Percentiles rank a stretch among this genome's conserved stretches.
Evolutionary conservation across 371 early-diverging fungal genomes (phyloP).

Genomic region (Mucor indicus): DNA sequence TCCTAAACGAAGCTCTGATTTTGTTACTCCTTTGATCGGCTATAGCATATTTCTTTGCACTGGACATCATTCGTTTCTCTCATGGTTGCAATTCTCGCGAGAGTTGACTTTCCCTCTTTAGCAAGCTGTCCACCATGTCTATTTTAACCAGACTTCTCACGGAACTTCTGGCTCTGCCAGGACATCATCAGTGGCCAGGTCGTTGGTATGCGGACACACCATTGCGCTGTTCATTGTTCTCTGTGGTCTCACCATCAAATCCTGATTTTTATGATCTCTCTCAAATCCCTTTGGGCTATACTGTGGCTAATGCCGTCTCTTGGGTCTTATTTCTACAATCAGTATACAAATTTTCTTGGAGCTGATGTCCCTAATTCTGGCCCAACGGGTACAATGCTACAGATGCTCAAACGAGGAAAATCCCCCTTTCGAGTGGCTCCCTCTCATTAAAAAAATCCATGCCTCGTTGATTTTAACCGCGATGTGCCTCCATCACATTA

Average conservation of each 20-base stretch:
- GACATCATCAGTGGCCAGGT: too few species aligned
- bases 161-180: background rate
- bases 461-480: background rate
- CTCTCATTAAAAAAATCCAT: background rate
- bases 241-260: background rate
- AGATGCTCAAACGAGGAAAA: background rate
- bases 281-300: background rate
- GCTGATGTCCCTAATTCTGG: background rate
- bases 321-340: background rate
- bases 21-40: background rate
- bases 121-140: too few species aligned
- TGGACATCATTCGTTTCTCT: background rate
- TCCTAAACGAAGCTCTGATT: background rate
- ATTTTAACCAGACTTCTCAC: too few species aligned
- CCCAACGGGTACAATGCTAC: background rate
- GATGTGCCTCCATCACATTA: too few species aligned
- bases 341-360: background rate
- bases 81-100: background rate
- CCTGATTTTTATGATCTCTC: background rate
- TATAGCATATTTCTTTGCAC: background rate
- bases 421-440: background rate
- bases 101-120: background rate
- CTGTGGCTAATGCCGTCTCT: background rate
- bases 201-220: background rate
- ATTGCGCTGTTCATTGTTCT: background rate